phyloP scores from a whole-genome alignment of 768 basidiomycete species.

The Pisolithus microcarpus region DNA sequence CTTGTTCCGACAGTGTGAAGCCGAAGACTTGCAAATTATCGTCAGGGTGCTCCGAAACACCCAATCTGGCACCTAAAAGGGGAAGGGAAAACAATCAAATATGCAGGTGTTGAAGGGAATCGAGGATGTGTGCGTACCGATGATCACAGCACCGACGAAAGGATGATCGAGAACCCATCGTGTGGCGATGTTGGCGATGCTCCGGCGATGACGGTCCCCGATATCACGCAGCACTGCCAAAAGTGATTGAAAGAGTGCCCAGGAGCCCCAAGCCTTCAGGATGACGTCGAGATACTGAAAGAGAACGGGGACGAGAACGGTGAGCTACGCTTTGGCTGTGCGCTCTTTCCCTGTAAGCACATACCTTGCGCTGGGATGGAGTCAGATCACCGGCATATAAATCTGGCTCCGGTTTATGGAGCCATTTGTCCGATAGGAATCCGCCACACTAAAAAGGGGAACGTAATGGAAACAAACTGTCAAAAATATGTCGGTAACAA shows the following conservation, averaged over 20 bases:
- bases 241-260: constrained; percentile 67
- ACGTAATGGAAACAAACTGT: constrained; percentile 4
- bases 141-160: constrained; percentile 72
- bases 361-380: constrained; percentile 77
- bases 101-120: constrained; percentile 1
- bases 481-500: background rate
- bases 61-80: constrained; percentile 57
- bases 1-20: constrained; percentile 48
- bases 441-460: constrained; percentile 60
- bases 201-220: constrained; percentile 58
- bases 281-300: constrained; percentile 81
- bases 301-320: background rate
- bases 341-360: constrained; percentile 5
- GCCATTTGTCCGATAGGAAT: constrained; percentile 73
- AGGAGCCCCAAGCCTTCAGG: constrained; percentile 68
- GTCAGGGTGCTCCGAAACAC: constrained; percentile 64
- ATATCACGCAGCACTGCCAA: constrained; percentile 52
- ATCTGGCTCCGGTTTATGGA: constrained; percentile 62
- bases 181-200: constrained; percentile 72
- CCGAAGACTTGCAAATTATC: constrained; percentile 62
- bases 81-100: background rate
- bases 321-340: background rate
- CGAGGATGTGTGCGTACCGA: constrained; percentile 38
- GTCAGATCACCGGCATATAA: constrained; percentile 60
- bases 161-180: constrained; percentile 78